Percentiles rank a stretch among this genome's conserved stretches.
These are phyloP conservation scores for Parsonsia alboflavescens DNA, from an alignment of 257 asterid species.

Conservation along the genomic window DNA sequence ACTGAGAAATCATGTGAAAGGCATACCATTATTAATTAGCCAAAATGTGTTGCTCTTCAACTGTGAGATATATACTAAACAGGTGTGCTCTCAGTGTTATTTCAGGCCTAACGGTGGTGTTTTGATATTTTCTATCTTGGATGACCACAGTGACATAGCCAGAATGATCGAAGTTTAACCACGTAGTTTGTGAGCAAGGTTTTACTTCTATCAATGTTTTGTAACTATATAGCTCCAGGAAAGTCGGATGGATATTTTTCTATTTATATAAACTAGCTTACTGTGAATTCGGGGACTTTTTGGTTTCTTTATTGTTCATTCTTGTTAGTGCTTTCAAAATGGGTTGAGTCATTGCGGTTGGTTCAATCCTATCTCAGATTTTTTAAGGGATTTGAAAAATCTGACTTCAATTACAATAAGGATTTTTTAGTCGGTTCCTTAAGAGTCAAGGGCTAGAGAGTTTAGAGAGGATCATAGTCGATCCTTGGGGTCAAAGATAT, in stretches of 20 bases:
- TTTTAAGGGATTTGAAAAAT: no score
- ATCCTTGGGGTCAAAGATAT: no score
- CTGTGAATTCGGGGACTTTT: neutral
- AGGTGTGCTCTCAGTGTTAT: neutral
- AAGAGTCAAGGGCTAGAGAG: no score
- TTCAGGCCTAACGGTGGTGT: neutral
- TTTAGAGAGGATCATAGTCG: no score
- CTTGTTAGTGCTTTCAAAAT: no score
- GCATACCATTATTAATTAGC: neutral
- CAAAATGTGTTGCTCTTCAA: neutral
- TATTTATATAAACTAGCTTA: neutral
- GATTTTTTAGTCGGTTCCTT: no score
- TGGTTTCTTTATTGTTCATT: neutral
- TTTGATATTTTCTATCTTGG: neutral
- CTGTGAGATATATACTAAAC: neutral
- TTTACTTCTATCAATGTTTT: neutral
- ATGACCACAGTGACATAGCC: neutral
- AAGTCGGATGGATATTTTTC: neutral
- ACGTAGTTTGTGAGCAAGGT: neutral
- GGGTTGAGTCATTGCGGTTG: no score
- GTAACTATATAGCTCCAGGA: neutral
- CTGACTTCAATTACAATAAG: no score
- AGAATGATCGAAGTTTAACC: neutral
- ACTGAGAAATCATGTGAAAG: slow-evolving; percentile 23
- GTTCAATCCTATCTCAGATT: no score